Evolutionary conservation across 805 yeast species (phyloP).

Genomic region (Kockiozyma suomiensis): DNA sequence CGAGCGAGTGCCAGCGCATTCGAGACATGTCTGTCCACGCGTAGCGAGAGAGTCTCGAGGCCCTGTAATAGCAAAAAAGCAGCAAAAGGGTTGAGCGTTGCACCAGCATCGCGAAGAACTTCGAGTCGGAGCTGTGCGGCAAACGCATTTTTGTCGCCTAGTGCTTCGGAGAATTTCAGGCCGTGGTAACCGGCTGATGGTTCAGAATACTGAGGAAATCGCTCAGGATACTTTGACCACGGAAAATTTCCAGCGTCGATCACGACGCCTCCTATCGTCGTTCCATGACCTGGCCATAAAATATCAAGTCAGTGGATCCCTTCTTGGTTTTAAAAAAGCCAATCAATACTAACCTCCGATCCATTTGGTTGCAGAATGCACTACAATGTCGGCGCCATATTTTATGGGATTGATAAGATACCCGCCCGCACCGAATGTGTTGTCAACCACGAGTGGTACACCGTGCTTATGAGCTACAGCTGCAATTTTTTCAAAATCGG

Average conservation of each 20-base stretch:
- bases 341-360: conserved; percentile 59
- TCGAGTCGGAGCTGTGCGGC: conserved; percentile 81
- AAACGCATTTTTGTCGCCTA: conserved; percentile 72
- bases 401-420: conserved; percentile 80
- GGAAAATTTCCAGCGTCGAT: conserved; percentile 92
- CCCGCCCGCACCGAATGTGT: conserved; percentile 98
- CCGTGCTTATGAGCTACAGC: conserved; percentile 84
- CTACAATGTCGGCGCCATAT: conserved; percentile 88
- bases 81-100: conserved; percentile 84
- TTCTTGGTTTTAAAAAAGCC: too few relatives aligned
- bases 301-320: neutral
- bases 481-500: conserved; percentile 79
- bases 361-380: conserved; percentile 96
- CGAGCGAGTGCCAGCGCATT: conserved; percentile 81
- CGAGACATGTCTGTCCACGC: conserved; percentile 88
- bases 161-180: conserved; percentile 73
- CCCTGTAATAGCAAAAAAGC: conserved; percentile 88
- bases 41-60: conserved; percentile 86
- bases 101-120: conserved; percentile 89
- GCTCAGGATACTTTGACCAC: conserved; percentile 81
- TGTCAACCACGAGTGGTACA: conserved; percentile 88
- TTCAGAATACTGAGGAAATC: conserved; percentile 86
- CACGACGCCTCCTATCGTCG: conserved; percentile 88
- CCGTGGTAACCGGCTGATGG: conserved; percentile 97
- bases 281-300: conserved; percentile 66